Conservation (phyloP, 768 basidiomycete species). For the Lenzites betulinus region DNA sequence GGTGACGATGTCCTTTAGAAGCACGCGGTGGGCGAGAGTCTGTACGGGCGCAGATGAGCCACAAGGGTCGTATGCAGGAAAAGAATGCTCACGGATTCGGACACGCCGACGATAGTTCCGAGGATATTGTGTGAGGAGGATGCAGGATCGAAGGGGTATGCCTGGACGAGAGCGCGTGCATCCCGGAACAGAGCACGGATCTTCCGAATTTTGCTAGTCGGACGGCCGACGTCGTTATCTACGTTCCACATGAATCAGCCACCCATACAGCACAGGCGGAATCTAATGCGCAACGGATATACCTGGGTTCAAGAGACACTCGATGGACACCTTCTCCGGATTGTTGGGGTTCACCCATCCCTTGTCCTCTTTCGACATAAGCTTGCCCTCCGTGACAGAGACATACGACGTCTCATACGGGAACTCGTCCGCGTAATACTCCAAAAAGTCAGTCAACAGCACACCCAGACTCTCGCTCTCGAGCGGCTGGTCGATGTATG, state of each 20-base stretch:
- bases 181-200: slow-evolving; percentile 40
- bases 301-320: slow-evolving; percentile 48
- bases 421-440: slow-evolving; percentile 58
- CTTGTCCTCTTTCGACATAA: slow-evolving; percentile 39
- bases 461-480: slow-evolving; percentile 55
- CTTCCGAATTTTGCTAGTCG: slow-evolving; percentile 34
- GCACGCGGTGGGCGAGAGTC: slow-evolving; percentile 21
- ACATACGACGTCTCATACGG: slow-evolving; percentile 44
- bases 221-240: slow-evolving; percentile 45
- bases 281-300: slow-evolving; percentile 8
- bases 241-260: not conserved
- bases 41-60: not conserved
- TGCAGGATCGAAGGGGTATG: slow-evolving; percentile 5
- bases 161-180: slow-evolving; percentile 27
- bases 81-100: slow-evolving; percentile 21
- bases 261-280: not conserved
- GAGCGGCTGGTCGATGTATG: slow-evolving; percentile 47
- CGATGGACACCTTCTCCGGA: slow-evolving; percentile 38
- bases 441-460: slow-evolving; percentile 64
- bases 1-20: slow-evolving; percentile 20
- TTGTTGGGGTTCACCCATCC: slow-evolving; percentile 33
- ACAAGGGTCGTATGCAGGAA: not conserved
- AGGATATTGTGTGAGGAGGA: slow-evolving; percentile 22
- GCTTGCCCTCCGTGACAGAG: slow-evolving; percentile 37
- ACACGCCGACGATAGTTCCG: slow-evolving; percentile 26